Evolutionary conservation across 306 rosid species (phyloP).

Genomic region (Glycine latifolia): DNA sequence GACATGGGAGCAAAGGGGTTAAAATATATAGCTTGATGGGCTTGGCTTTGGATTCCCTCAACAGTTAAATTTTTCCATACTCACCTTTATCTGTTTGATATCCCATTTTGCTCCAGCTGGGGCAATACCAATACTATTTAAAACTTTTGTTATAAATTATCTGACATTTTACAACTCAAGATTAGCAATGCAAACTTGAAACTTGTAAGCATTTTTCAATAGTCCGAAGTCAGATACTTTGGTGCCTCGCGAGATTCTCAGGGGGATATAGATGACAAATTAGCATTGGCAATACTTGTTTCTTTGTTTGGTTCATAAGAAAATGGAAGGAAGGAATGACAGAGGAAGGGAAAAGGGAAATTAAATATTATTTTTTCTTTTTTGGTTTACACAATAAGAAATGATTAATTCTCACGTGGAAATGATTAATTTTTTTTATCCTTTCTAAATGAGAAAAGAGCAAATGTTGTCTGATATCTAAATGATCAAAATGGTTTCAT

Average conservation of each 20-base stretch:
- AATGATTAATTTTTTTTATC: no score
- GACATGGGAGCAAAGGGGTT: neutral
- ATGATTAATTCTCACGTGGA: no score
- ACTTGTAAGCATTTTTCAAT: slow-evolving; percentile 13
- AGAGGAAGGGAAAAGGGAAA: no score
- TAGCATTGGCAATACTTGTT: neutral
- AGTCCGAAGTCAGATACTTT: neutral
- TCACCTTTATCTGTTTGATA: neutral
- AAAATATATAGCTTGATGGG: neutral
- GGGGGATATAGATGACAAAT: neutral
- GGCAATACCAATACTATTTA: neutral
- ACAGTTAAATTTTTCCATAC: neutral
- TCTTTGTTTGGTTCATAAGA: no score
- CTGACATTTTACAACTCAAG: neutral
- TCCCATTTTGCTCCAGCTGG: neutral
- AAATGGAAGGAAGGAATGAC: no score
- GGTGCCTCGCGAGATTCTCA: neutral
- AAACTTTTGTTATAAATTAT: neutral
- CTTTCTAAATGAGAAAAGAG: no score
- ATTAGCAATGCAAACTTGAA: neutral
- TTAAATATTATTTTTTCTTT: no score
- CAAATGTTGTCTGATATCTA: no score
- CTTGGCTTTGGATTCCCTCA: slow-evolving; percentile 3
- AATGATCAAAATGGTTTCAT: no score
- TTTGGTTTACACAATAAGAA: no score